Percentiles rank a stretch among this genome's conserved stretches.
Conservation (phyloP, 2,329 filamentous ascomycete species). For the Alternaria infectoria region DNA sequence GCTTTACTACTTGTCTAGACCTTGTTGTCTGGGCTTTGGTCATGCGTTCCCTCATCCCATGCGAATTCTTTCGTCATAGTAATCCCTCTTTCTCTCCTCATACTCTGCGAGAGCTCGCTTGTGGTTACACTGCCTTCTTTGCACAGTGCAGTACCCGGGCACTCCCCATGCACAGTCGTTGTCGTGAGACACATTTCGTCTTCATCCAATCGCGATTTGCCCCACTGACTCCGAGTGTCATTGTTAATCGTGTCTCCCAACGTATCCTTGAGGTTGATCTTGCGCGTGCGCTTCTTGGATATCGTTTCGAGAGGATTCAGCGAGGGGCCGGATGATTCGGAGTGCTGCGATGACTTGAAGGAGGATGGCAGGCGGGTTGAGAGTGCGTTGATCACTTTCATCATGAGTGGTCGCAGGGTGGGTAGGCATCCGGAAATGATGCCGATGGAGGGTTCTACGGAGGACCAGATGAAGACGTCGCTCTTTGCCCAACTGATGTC, state of each 20-base stretch:
- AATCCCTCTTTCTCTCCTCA: slow-evolving; percentile 15
- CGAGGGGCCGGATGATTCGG: slow-evolving; percentile 5
- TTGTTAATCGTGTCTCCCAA: slow-evolving; percentile 15
- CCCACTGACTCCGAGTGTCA: slow-evolving; percentile 10
- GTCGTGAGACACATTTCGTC: slow-evolving; percentile 31
- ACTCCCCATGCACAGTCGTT: slow-evolving; percentile 15
- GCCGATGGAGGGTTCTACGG: slow-evolving; percentile 33
- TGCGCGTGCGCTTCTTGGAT: slow-evolving; percentile 29
- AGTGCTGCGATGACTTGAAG: slow-evolving; percentile 11
- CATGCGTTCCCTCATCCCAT: slow-evolving; percentile 21
- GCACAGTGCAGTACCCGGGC: not conserved
- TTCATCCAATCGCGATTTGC: slow-evolving; percentile 25
- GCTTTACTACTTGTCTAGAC: not conserved
- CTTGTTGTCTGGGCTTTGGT: not conserved
- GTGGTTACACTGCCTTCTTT: not conserved
- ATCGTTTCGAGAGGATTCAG: slow-evolving; percentile 28
- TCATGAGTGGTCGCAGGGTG: slow-evolving; percentile 28
- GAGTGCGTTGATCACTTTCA: slow-evolving; percentile 14
- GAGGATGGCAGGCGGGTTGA: slow-evolving; percentile 18
- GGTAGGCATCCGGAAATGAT: slow-evolving; percentile 36
- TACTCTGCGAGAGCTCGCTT: not conserved
- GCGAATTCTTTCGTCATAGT: slow-evolving; percentile 28
- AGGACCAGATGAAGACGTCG: slow-evolving; percentile 38
- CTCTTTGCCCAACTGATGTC: slow-evolving; percentile 37
- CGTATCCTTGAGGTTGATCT: slow-evolving; percentile 19